These are phyloP conservation scores for Salicornia ramosissima DNA, from an alignment of 148 eudicot species.

Conservation along the genomic window DNA sequence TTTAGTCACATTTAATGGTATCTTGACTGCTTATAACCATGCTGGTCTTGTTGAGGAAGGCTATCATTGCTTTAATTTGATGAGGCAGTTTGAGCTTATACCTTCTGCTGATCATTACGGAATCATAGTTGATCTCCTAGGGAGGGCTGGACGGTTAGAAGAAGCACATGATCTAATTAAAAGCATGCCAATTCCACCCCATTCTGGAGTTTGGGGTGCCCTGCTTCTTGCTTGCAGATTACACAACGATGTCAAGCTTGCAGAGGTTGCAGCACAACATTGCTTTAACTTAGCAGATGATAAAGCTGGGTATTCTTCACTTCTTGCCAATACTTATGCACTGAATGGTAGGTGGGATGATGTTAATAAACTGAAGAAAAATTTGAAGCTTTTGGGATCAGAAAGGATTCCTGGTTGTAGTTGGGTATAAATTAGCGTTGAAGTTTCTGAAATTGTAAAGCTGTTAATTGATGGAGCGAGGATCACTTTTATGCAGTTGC, in stretches of 20 bases:
- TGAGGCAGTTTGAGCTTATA: slow-evolving; percentile 45
- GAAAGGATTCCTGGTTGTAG: slow-evolving; percentile 63
- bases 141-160: slow-evolving; percentile 63
- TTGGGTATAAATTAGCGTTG: slow-evolving; percentile 36
- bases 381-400: slow-evolving; percentile 31
- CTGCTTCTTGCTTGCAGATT: slow-evolving; percentile 72
- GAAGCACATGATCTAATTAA: slow-evolving; percentile 70
- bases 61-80: slow-evolving; percentile 49
- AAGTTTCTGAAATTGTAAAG: neutral
- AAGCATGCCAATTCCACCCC: slow-evolving; percentile 72
- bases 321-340: slow-evolving; percentile 68
- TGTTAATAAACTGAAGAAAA: slow-evolving; percentile 51
- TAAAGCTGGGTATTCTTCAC: slow-evolving; percentile 53
- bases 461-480: neutral
- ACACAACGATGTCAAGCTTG: slow-evolving; percentile 65
- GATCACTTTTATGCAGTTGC: neutral
- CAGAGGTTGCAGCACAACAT: slow-evolving; percentile 64
- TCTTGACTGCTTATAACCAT: slow-evolving; percentile 72
- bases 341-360: slow-evolving; percentile 76
- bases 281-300: slow-evolving; percentile 67
- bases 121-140: slow-evolving; percentile 75
- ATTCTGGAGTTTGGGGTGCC: slow-evolving; percentile 91
- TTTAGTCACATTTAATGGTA: slow-evolving; percentile 57
- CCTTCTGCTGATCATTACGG: slow-evolving; percentile 72
- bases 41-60: slow-evolving; percentile 85